A percentile compares a stretch with the other conserved stretches of the same genome.
phyloP scores from a whole-genome alignment of 768 basidiomycete species.

The Rhodotorula taiwanensis region DNA sequence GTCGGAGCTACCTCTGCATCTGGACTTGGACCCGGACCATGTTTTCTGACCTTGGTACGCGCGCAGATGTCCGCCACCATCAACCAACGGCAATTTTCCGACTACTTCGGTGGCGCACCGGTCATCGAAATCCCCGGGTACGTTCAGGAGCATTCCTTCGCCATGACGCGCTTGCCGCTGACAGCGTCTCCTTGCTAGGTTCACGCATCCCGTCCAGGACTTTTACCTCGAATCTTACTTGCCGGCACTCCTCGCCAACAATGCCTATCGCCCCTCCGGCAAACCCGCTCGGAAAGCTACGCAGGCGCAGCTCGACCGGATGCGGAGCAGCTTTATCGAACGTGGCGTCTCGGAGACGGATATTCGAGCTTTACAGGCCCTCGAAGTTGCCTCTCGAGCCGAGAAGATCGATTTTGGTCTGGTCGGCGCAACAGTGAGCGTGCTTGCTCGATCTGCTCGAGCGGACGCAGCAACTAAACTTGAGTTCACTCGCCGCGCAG shows the following conservation, averaged over 20 bases:
- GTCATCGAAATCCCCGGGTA: conserved; percentile 76
- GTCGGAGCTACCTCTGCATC: too few species aligned
- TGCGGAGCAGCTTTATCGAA: conserved; percentile 52
- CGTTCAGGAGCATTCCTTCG: conserved; percentile 48
- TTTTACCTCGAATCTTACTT: conserved; percentile 76
- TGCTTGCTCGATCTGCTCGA: too few species aligned
- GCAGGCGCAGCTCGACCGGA: conserved; percentile 50
- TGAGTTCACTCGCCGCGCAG: not conserved
- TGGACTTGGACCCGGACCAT: too few species aligned
- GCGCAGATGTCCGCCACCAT: conserved; percentile 84
- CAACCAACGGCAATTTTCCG: conserved; percentile 74
- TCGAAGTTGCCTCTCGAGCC: conserved; percentile 58
- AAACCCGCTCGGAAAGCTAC: conserved; percentile 49
- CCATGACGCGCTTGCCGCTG: not conserved
- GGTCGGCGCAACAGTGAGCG: conserved; percentile 53
- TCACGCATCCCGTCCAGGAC: conserved; percentile 43
- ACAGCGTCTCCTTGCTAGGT: not conserved
- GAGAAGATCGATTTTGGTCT: conserved; percentile 71
- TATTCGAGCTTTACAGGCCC: conserved; percentile 51
- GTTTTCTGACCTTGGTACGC: too few species aligned
- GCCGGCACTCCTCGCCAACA: conserved; percentile 41
- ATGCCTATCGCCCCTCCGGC: conserved; percentile 44
- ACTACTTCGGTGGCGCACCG: conserved; percentile 76
- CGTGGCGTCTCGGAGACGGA: conserved; percentile 51
- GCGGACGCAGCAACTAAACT: too few species aligned